phyloP scores from a whole-genome alignment of 495 filamentous ascomycete genomes.

The Hypomontagnella submonticulosa region DNA sequence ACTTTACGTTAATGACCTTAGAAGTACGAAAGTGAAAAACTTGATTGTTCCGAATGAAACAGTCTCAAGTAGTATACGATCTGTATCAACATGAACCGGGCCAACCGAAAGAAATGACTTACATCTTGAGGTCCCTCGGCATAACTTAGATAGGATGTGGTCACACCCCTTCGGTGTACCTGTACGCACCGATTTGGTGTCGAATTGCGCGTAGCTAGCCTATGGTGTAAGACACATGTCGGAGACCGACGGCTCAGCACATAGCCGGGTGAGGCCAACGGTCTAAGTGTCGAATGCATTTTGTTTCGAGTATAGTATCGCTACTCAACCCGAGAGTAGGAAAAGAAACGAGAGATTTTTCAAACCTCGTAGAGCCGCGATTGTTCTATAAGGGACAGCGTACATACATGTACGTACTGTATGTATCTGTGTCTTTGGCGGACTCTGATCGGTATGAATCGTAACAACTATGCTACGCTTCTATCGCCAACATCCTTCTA shows the following conservation, averaged over 20 bases:
- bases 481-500: too few species aligned
- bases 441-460: too few species aligned
- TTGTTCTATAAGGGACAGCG: not conserved
- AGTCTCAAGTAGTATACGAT: not conserved
- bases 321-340: not conserved
- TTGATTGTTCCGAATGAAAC: not conserved
- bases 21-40: too few species aligned
- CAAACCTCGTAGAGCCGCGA: not conserved
- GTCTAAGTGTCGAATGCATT: slow-evolving; percentile 19
- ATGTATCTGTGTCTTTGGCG: not conserved
- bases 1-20: too few species aligned
- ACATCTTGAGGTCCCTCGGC: slow-evolving; percentile 46
- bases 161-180: slow-evolving; percentile 29
- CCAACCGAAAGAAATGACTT: slow-evolving; percentile 25
- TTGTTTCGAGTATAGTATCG: not conserved
- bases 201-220: not conserved
- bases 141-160: slow-evolving; percentile 44
- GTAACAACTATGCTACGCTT: too few species aligned
- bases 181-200: slow-evolving; percentile 12
- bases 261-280: not conserved
- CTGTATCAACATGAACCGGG: not conserved
- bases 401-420: too few species aligned
- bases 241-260: not conserved
- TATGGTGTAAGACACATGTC: not conserved
- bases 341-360: not conserved